phyloP scores from a whole-genome alignment of 2,329 filamentous ascomycete genomes.

The Hypocreales sp. region DNA sequence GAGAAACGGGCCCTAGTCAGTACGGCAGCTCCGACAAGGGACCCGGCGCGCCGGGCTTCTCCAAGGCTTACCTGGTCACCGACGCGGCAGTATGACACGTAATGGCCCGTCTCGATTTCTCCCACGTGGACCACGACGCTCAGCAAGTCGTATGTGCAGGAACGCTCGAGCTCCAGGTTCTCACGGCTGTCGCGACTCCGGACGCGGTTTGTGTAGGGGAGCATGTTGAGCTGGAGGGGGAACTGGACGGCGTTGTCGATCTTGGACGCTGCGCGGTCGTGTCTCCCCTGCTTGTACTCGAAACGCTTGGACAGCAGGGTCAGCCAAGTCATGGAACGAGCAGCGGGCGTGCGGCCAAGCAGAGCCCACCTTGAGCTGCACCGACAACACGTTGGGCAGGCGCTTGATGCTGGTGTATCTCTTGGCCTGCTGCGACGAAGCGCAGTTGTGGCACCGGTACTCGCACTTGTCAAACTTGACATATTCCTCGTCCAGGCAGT shows the following conservation, averaged over 20 bases:
- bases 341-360: neutral
- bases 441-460: conserved; percentile 74
- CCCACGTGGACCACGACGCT: conserved; percentile 89
- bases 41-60: too few relatives aligned
- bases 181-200: conserved; percentile 33
- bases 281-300: conserved; percentile 52
- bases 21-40: too few relatives aligned
- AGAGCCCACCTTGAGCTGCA: conserved; percentile 68
- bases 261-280: conserved; percentile 62
- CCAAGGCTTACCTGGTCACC: conserved; percentile 48
- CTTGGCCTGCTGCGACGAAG: conserved; percentile 59
- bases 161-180: conserved; percentile 41
- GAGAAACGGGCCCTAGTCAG: too few relatives aligned
- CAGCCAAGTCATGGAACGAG: neutral
- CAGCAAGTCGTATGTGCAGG: conserved; percentile 71
- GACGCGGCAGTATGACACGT: conserved; percentile 75
- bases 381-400: conserved; percentile 75
- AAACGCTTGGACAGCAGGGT: conserved; percentile 33
- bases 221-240: conserved; percentile 75
- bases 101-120: conserved; percentile 84
- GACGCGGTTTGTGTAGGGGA: conserved; percentile 67
- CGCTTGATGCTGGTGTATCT: conserved; percentile 75
- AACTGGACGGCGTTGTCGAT: conserved; percentile 79
- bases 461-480: conserved; percentile 77
- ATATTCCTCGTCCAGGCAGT: conserved; percentile 75